These are phyloP conservation scores for Medicago truncatula DNA, from an alignment of 306 rosid species.

Conservation along the genomic window MtrunA17r5.0-ANR NC_053042.1:41291001-41291500, in stretches of 20 bases:
- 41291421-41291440: slow-evolving; percentile 70
- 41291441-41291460: slow-evolving; percentile 81
- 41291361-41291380: slow-evolving; percentile 58
- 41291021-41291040: slow-evolving; percentile 83
- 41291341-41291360: slow-evolving; percentile 53
- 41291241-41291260: slow-evolving; percentile 45
- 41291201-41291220: slow-evolving; percentile 84
- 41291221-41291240: slow-evolving; percentile 93
- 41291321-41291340: slow-evolving; percentile 76
- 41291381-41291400: slow-evolving; percentile 76
- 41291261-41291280: slow-evolving; percentile 51
- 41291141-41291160: slow-evolving; percentile 78
- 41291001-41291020: slow-evolving; percentile 70
- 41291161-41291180: slow-evolving; percentile 84
- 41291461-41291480: slow-evolving; percentile 32
- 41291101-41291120: slow-evolving; percentile 65
- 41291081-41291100: slow-evolving; percentile 71
- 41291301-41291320: slow-evolving; percentile 81
- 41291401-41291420: slow-evolving; percentile 74
- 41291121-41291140: slow-evolving; percentile 75
- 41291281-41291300: slow-evolving; percentile 79
- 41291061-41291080: slow-evolving; percentile 83
- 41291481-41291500: slow-evolving; percentile 48
- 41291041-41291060: slow-evolving; percentile 89
- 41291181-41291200: slow-evolving; percentile 80